A percentile compares a stretch with the other conserved stretches of the same genome.
phyloP scores from a whole-genome alignment of 2,329 filamentous ascomycete genomes.

The Elsinoe batatas region DNA sequence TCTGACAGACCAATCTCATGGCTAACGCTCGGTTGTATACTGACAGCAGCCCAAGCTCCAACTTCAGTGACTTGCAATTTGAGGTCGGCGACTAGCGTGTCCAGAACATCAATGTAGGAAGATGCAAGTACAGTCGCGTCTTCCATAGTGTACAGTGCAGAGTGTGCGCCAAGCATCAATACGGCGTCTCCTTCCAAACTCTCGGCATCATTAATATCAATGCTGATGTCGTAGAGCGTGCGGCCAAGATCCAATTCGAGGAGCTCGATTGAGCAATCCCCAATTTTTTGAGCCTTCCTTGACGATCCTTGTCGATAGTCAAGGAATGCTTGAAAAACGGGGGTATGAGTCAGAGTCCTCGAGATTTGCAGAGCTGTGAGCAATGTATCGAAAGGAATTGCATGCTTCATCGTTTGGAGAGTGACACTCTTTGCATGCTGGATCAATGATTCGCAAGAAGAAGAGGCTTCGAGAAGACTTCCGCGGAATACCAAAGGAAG shows the following conservation, averaged over 20 bases:
- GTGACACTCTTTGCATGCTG: slow-evolving; percentile 16
- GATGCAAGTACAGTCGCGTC: background rate
- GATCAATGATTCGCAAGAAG: slow-evolving; percentile 13
- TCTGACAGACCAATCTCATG: background rate
- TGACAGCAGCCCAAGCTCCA: background rate
- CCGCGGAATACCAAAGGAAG: slow-evolving; percentile 28
- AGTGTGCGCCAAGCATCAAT: background rate
- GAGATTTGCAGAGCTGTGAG: slow-evolving; percentile 23
- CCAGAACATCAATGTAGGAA: background rate
- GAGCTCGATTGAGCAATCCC: background rate
- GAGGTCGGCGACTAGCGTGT: background rate
- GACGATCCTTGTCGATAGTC: slow-evolving; percentile 21
- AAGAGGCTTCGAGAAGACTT: slow-evolving; percentile 17
- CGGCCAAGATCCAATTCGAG: background rate
- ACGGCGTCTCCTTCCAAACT: background rate
- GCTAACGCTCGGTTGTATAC: background rate
- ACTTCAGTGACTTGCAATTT: background rate
- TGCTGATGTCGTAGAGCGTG: background rate
- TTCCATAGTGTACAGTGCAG: background rate
- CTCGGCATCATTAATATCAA: background rate
- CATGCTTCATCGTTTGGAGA: slow-evolving; percentile 21
- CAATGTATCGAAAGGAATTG: slow-evolving; percentile 28
- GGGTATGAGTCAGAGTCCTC: slow-evolving; percentile 20
- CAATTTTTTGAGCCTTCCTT: background rate
- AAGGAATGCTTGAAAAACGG: slow-evolving; percentile 30